Evolutionary conservation across 345 rosid species (phyloP).

Genomic region (Gossypium rotundifolium): DNA sequence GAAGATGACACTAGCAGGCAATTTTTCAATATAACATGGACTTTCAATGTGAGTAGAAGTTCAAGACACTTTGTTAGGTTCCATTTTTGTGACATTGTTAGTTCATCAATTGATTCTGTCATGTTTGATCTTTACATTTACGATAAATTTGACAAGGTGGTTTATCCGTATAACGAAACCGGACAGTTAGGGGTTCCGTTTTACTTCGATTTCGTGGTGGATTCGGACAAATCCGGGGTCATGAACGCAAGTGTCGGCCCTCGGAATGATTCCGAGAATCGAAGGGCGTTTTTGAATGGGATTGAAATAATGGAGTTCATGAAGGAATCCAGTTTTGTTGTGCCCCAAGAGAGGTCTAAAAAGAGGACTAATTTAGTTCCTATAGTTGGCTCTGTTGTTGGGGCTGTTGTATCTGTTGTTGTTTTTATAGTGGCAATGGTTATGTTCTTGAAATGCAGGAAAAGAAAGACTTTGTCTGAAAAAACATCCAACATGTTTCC

Average conservation of each 20-base stretch:
- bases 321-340: neutral
- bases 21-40: conserved; percentile 40
- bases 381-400: neutral
- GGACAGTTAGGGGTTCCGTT: conserved; percentile 2
- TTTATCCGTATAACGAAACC: conserved; percentile 6
- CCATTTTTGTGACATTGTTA: conserved; percentile 49
- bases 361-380: neutral
- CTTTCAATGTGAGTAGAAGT: conserved; percentile 35
- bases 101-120: neutral
- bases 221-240: conserved; percentile 35
- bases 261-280: rapidly evolving
- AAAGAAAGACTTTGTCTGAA: conserved; percentile 5
- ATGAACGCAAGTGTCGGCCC: conserved; percentile 31
- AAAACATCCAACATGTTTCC: neutral
- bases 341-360: neutral
- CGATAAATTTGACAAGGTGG: neutral
- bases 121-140: conserved; percentile 33
- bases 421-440: neutral
- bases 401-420: neutral
- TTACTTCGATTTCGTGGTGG: conserved; percentile 32
- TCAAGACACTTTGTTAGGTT: conserved; percentile 34
- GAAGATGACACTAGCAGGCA: neutral
- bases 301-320: neutral
- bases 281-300: conserved; percentile 37
- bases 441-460: conserved; percentile 18